A percentile compares a stretch with the other conserved stretches of the same genome.
phyloP scores from a whole-genome alignment of 129 eudicot species.

The Lactuca sativa region DNA sequence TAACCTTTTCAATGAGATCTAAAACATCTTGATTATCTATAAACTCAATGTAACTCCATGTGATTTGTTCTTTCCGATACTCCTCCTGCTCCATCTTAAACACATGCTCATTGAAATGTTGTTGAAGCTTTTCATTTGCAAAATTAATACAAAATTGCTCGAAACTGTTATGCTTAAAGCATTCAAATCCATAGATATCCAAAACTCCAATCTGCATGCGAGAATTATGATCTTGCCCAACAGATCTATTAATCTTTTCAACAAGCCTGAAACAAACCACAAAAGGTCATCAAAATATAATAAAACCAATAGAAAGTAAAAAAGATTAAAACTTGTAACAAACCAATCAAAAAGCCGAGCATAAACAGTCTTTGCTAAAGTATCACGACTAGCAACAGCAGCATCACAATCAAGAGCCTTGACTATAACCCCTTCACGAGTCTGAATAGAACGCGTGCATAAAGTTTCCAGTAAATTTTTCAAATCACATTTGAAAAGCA shows the following conservation, averaged over 20 bases:
- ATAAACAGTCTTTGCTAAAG: slow-evolving; percentile 94
- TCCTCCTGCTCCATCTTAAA: slow-evolving; percentile 99
- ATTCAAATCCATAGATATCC: slow-evolving; percentile 96
- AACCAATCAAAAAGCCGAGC: slow-evolving; percentile 95
- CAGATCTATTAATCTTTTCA: slow-evolving; percentile 88
- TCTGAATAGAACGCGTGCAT: slow-evolving; percentile 87
- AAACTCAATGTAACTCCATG: slow-evolving; percentile 98
- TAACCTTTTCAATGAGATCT: slow-evolving; percentile 95
- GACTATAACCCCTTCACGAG: slow-evolving; percentile 81
- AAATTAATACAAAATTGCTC: slow-evolving; percentile 98
- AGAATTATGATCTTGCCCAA: slow-evolving; percentile 89
- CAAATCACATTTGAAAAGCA: slow-evolving; percentile 87
- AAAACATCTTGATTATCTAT: slow-evolving; percentile 97
- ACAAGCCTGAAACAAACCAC: slow-evolving; percentile 76
- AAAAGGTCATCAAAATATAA: slow-evolving; percentile 4
- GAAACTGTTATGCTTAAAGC: slow-evolving; percentile 90
- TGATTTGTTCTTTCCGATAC: slow-evolving; percentile 78
- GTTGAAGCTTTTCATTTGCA: slow-evolving; percentile 99
- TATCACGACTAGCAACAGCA: slow-evolving; percentile 95
- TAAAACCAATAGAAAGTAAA: background rate
- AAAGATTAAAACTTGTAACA: background rate
- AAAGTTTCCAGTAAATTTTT: slow-evolving; percentile 73
- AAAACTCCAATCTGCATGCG: slow-evolving; percentile 86
- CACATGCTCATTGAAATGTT: slow-evolving; percentile 99
- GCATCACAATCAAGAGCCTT: slow-evolving; percentile 88